These are phyloP conservation scores for Globisporangium okanoganense DNA, from an alignment of 352 stramenopile species.

Conservation along the genomic window DNA sequence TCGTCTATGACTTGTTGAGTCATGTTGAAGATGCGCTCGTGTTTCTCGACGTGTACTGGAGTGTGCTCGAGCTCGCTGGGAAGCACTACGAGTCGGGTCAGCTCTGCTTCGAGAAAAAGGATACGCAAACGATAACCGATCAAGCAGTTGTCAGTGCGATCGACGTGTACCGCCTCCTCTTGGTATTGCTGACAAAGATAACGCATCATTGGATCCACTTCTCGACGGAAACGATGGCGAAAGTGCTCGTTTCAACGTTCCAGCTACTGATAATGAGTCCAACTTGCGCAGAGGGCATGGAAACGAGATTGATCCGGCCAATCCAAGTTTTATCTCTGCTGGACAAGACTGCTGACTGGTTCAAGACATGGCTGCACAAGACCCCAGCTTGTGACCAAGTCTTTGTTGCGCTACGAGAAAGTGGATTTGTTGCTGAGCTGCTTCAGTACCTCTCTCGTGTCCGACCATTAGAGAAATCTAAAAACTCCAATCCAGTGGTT, in stretches of 20 bases:
- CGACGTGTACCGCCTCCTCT: constrained; percentile 43
- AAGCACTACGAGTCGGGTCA: constrained; percentile 17
- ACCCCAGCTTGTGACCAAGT: constrained; percentile 29
- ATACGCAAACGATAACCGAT: constrained; percentile 11
- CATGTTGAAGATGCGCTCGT: constrained; percentile 41
- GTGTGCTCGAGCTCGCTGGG: constrained; percentile 43
- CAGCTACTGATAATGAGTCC: constrained; percentile 41
- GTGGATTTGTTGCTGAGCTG: constrained; percentile 29
- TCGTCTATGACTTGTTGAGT: constrained; percentile 38
- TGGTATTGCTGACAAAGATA: constrained; percentile 26
- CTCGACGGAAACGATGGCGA: constrained; percentile 33
- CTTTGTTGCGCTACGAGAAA: constrained; percentile 32
- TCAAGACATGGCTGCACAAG: constrained; percentile 47
- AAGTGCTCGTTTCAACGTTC: constrained; percentile 38
- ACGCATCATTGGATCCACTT: constrained; percentile 62
- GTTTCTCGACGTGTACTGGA: constrained; percentile 49
- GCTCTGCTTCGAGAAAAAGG: constrained; percentile 25
- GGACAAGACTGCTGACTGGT: constrained; percentile 33
- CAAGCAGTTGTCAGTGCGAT: constrained; percentile 13
- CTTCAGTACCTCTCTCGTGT: constrained; percentile 40
- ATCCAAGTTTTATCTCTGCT: constrained; percentile 32
- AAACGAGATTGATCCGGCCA: constrained; percentile 20
- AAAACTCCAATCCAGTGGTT: not conserved
- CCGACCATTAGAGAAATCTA: constrained; percentile 22
- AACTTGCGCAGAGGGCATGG: constrained; percentile 15